Conservation (phyloP, 495 filamentous ascomycete species). For the Hypoxylon lienhwacheense region DNA sequence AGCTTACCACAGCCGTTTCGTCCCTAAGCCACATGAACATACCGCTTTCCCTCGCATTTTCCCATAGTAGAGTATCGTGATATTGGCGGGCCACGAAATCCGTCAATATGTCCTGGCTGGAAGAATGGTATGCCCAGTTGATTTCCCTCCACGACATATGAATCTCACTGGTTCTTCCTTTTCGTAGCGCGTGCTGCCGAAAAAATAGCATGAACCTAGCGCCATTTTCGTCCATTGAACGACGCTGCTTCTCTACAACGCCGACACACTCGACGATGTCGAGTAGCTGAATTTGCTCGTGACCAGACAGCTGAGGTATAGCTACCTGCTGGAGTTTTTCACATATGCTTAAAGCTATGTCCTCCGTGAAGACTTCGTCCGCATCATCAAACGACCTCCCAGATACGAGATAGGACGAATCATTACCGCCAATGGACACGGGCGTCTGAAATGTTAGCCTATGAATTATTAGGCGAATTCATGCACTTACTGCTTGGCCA, state of each 20-base stretch:
- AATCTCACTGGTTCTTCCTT: slow-evolving; percentile 62
- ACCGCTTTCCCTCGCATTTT: slow-evolving; percentile 79
- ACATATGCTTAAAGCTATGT: slow-evolving; percentile 68
- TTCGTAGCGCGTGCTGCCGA: slow-evolving; percentile 76
- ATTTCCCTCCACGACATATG: slow-evolving; percentile 90
- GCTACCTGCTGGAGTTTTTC: slow-evolving; percentile 73
- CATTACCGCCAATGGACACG: slow-evolving; percentile 20
- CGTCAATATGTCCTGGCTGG: slow-evolving; percentile 87
- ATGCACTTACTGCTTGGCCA: slow-evolving; percentile 14
- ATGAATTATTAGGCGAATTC: neutral
- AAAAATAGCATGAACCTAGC: slow-evolving; percentile 90
- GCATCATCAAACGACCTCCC: slow-evolving; percentile 54
- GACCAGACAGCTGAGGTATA: slow-evolving; percentile 81
- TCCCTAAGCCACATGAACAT: slow-evolving; percentile 96
- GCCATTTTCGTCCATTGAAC: slow-evolving; percentile 91
- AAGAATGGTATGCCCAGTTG: slow-evolving; percentile 90
- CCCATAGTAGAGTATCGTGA: slow-evolving; percentile 78
- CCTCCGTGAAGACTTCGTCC: slow-evolving; percentile 68
- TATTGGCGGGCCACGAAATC: slow-evolving; percentile 85
- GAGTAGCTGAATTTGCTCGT: slow-evolving; percentile 85
- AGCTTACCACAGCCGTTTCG: slow-evolving; percentile 68
- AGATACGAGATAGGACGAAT: slow-evolving; percentile 29
- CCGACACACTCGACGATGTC: slow-evolving; percentile 88
- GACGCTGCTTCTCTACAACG: slow-evolving; percentile 82
- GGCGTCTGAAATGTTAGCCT: slow-evolving; percentile 31